These are phyloP conservation scores for Debaryomyces sp. DNA, from an alignment of 1,139 yeast genomes.

Conservation along the genomic window DNA sequence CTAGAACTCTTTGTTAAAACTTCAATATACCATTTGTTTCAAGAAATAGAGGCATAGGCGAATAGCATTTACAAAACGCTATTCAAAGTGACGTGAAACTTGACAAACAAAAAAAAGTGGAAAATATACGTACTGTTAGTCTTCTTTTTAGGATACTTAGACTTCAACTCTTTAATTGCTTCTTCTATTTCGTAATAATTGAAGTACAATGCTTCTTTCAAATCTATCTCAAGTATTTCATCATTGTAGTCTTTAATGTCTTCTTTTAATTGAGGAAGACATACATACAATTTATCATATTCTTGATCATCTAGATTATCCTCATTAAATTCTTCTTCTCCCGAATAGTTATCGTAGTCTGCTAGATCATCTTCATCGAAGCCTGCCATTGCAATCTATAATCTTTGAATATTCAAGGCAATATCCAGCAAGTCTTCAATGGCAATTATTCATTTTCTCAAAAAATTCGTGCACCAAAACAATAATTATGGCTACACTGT, in stretches of 20 bases:
- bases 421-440: background rate
- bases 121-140: slow-evolving; percentile 45
- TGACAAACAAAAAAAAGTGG: slow-evolving; percentile 7
- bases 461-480: background rate
- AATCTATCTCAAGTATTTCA: slow-evolving; percentile 52
- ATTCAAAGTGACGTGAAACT: slow-evolving; percentile 8
- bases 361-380: slow-evolving; percentile 30
- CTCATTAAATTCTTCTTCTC: slow-evolving; percentile 42
- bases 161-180: slow-evolving; percentile 55
- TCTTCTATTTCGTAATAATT: slow-evolving; percentile 60
- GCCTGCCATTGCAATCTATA: slow-evolving; percentile 15
- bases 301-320: slow-evolving; percentile 51
- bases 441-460: background rate
- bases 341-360: slow-evolving; percentile 56
- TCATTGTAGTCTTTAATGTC: slow-evolving; percentile 39
- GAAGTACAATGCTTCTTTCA: slow-evolving; percentile 63
- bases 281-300: slow-evolving; percentile 46
- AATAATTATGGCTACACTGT: background rate
- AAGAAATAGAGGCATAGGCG: slow-evolving; percentile 1
- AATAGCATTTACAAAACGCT: background rate
- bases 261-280: slow-evolving; percentile 43
- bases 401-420: background rate
- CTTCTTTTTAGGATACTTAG: slow-evolving; percentile 40
- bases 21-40: slow-evolving; percentile 10
- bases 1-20: slow-evolving; percentile 20